Evolutionary conservation across 495 filamentous ascomycete genomes (phyloP).

Genomic region (Aspergillus heteromorphus): DNA sequence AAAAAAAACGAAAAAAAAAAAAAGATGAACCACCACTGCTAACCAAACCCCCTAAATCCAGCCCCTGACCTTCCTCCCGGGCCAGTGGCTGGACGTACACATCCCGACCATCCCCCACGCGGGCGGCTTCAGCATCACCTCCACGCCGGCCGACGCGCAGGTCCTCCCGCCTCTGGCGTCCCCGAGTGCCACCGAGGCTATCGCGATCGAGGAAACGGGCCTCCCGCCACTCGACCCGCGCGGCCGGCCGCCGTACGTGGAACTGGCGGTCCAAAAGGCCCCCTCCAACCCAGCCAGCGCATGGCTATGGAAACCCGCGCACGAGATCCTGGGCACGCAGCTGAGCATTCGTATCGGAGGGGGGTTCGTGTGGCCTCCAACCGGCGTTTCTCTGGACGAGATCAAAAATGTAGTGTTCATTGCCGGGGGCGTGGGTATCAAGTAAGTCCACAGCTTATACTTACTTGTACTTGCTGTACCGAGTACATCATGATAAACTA

Average conservation of each 20-base stretch:
- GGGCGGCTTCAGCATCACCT: slow-evolving; percentile 87
- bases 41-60: slow-evolving; percentile 30
- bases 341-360: slow-evolving; percentile 71
- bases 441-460: too few relatives aligned
- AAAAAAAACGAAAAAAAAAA: neutral
- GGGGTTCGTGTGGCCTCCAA: slow-evolving; percentile 71
- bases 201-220: slow-evolving; percentile 15
- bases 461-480: too few relatives aligned
- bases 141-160: slow-evolving; percentile 50
- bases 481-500: too few relatives aligned
- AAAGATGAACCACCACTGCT: neutral
- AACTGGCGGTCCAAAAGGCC: slow-evolving; percentile 67
- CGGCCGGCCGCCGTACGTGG: slow-evolving; percentile 49
- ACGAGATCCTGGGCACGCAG: slow-evolving; percentile 50
- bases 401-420: slow-evolving; percentile 63
- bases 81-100: slow-evolving; percentile 89
- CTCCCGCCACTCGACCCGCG: slow-evolving; percentile 15
- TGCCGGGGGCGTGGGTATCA: slow-evolving; percentile 82
- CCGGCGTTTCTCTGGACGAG: slow-evolving; percentile 26
- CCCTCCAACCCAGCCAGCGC: slow-evolving; percentile 63
- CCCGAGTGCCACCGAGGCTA: slow-evolving; percentile 12
- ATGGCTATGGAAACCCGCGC: slow-evolving; percentile 61
- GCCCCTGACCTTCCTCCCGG: slow-evolving; percentile 59
- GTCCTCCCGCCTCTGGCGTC: slow-evolving; percentile 25
- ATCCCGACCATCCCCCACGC: slow-evolving; percentile 60